These are phyloP conservation scores for Alternaria infectoria DNA, from an alignment of 2,329 filamentous ascomycete genomes.

Conservation along the genomic window DNA sequence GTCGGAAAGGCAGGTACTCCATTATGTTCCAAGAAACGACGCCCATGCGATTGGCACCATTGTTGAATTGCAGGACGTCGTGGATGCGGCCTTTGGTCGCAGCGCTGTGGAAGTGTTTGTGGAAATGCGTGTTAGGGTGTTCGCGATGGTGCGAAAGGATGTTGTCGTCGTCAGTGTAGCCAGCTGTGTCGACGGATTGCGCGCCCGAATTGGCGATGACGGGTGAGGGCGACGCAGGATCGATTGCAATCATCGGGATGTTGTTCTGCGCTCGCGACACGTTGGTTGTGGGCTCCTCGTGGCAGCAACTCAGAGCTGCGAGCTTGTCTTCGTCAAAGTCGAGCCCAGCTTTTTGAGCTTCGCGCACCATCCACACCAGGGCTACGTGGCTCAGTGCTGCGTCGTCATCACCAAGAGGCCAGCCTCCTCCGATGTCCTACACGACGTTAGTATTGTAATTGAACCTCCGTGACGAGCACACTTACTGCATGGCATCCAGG, in stretches of 20 bases:
- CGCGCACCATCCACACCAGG: conserved; percentile 73
- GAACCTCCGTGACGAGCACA: not conserved
- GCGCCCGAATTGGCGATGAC: not conserved
- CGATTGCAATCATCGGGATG: conserved; percentile 43
- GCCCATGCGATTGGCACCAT: conserved; percentile 62
- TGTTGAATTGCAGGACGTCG: conserved; percentile 71
- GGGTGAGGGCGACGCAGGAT: conserved; percentile 32
- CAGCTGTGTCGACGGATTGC: not conserved
- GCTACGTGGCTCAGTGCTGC: conserved; percentile 70
- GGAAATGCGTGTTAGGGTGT: conserved; percentile 54
- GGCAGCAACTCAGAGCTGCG: conserved; percentile 68
- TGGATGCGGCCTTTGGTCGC: conserved; percentile 64
- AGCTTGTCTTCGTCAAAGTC: conserved; percentile 73
- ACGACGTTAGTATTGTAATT: conserved; percentile 6
- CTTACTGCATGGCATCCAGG: conserved; percentile 71
- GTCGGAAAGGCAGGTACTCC: conserved; percentile 81
- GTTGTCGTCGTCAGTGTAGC: conserved; percentile 24
- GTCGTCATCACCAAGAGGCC: conserved; percentile 64
- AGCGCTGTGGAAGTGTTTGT: conserved; percentile 64
- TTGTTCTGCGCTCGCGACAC: conserved; percentile 7
- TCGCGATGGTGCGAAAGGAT: conserved; percentile 23
- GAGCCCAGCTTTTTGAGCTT: conserved; percentile 70
- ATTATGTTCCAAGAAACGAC: conserved; percentile 76
- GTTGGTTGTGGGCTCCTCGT: conserved; percentile 42
- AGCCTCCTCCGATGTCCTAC: conserved; percentile 76